These are phyloP conservation scores for Phytophthora boehmeriae DNA, from an alignment of 352 stramenopile genomes.

Conservation along the genomic window DNA sequence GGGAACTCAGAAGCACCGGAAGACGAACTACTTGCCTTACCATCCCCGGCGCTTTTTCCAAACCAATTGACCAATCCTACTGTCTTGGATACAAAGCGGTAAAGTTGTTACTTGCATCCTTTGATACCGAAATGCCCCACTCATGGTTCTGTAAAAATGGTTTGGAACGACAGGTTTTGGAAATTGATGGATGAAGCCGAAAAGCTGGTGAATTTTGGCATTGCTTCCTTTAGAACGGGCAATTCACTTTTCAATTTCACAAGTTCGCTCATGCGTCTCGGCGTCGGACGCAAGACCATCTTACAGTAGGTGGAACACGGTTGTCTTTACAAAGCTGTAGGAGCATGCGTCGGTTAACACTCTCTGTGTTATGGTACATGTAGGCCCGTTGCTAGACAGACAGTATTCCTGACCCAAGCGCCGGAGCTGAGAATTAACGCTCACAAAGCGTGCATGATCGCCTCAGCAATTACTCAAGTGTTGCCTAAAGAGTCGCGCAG, in stretches of 20 bases:
- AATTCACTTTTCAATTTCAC: constrained; percentile 48
- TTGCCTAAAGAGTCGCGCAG: constrained; percentile 52
- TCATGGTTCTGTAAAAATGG: neutral
- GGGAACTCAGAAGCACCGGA: constrained; percentile 69
- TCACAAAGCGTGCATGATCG: constrained; percentile 56
- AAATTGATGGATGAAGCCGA: constrained; percentile 70
- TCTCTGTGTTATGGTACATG: neutral
- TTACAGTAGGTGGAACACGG: constrained; percentile 46
- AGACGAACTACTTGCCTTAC: constrained; percentile 59
- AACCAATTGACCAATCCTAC: constrained; percentile 37
- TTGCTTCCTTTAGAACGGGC: constrained; percentile 52
- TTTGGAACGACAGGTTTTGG: constrained; percentile 48
- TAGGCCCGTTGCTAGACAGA: constrained; percentile 57
- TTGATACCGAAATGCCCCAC: neutral
- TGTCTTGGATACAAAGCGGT: constrained; percentile 56
- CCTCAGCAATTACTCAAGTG: constrained; percentile 52
- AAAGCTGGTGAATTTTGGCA: constrained; percentile 71
- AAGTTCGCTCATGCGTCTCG: constrained; percentile 54
- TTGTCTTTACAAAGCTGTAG: neutral
- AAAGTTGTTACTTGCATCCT: neutral
- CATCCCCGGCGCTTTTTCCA: constrained; percentile 42
- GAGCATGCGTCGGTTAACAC: neutral
- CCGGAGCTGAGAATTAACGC: constrained; percentile 36
- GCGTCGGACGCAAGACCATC: constrained; percentile 60
- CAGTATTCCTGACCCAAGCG: constrained; percentile 40